phyloP scores from a whole-genome alignment of 306 rosid species.

The Echinosophora koreensis region DNA sequence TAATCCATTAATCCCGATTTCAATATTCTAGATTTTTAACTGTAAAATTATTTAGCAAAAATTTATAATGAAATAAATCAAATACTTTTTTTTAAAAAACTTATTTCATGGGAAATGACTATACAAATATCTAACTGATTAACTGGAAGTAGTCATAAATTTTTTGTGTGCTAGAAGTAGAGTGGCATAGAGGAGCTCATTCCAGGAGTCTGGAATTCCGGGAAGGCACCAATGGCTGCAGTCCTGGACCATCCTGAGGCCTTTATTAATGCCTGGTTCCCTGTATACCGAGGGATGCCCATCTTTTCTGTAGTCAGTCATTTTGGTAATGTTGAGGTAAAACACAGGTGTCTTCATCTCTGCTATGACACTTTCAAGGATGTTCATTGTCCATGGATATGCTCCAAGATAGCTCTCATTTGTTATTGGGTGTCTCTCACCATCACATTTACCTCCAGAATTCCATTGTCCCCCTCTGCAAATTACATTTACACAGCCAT shows the following conservation, averaged over 20 bases:
- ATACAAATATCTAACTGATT: not conserved
- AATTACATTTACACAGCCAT: not conserved
- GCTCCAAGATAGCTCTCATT: conserved; percentile 48
- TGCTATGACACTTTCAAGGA: conserved; percentile 45
- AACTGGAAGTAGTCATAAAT: not conserved
- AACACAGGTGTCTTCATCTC: conserved; percentile 56
- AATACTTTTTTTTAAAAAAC: no score
- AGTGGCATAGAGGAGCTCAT: conserved; percentile 48
- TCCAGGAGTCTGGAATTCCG: conserved; percentile 63
- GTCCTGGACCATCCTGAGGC: conserved; percentile 42
- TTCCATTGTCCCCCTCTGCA: conserved; percentile 53
- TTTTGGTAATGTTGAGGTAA: conserved; percentile 51
- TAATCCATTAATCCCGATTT: no score
- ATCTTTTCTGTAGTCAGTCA: conserved; percentile 57
- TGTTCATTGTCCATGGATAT: conserved; percentile 55
- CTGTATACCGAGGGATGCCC: conserved; percentile 51
- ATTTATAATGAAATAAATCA: no score
- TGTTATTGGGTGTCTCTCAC: conserved; percentile 45
- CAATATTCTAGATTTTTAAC: no score
- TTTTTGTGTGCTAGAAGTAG: conserved; percentile 36
- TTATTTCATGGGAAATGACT: not conserved
- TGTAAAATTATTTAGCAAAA: no score
- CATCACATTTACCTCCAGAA: conserved; percentile 51
- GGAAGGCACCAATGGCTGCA: conserved; percentile 64
- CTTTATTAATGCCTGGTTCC: conserved; percentile 33